Evolutionary conservation across 2,329 filamentous ascomycete species (phyloP), one percentile per base, ranked within the genome.

Genomic region (Aspergillus alliaceus): DNA sequence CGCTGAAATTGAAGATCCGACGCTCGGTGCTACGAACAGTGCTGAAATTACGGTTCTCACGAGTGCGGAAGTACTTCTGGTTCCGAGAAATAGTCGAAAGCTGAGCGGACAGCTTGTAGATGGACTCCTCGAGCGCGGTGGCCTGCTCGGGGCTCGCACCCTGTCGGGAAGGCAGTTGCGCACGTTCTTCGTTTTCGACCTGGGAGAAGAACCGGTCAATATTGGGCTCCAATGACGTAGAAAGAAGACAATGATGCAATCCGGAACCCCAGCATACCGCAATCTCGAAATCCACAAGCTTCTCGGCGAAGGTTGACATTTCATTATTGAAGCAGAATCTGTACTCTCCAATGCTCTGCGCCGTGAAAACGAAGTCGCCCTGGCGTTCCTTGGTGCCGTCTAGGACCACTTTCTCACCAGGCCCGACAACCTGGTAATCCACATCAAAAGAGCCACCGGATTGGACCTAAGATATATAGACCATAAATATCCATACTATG

Each of bases 11-110:
- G 80, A 97, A 92, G 70, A 99, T 99, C 62, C 95, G 85, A 74
- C 86, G 86, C 82, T 99, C 95, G 39, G 95, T 99, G 79, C 93
- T 97, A 75, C 91, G 85, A 68, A 99, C 95, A 9, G 95, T 99
- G 80, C 91, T 96, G 79, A 99, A 98, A 80, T 99, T 99, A 61
- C 95, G 86, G 84, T 99, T 99, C 83, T 99, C 95, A 65, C 95
- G 88, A 2, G 95, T 99, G 62, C 96, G 90, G 87, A 99, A 99
- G 82, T 99, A 99, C 76, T 99, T 99, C 73, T 99, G 95, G 81
- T 96, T 97, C 70, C 95, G 86, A 40, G 90, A 92, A 72, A 99
- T 95, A 61, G 93, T 97, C 14, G 92, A 96, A 51, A 99, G 81
- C 72, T 96, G 91, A 62, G 91, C 88, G 12, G 92, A 96, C 59